Evolutionary conservation across 345 rosid species (phyloP).

Genomic region (Arabis alpina): DNA sequence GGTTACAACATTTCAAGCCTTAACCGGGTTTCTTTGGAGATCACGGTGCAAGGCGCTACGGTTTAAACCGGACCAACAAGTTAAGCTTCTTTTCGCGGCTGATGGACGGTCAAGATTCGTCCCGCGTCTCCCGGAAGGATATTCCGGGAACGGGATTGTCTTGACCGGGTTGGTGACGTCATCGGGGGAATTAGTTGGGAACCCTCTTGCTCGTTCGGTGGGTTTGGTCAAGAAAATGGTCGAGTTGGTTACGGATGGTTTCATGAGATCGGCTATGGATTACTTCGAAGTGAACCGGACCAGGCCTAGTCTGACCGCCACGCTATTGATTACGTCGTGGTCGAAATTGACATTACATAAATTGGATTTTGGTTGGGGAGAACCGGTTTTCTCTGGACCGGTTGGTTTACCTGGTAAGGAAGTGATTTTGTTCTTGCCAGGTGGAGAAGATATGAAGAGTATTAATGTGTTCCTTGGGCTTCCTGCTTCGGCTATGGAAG

Average conservation of each 20-base stretch:
- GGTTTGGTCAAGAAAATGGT: constrained; percentile 62
- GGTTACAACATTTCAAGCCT: constrained; percentile 75
- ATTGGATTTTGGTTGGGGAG: constrained; percentile 85
- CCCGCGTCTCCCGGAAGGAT: constrained; percentile 70
- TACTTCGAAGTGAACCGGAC: constrained; percentile 71
- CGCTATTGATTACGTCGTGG: constrained; percentile 80
- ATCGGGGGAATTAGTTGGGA: constrained; percentile 62
- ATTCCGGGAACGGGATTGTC: constrained; percentile 74
- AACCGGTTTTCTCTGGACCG: constrained; percentile 67
- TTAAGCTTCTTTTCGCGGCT: constrained; percentile 79
- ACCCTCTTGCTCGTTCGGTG: constrained; percentile 57
- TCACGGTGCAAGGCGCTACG: constrained; percentile 62
- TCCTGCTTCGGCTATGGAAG: constrained; percentile 73
- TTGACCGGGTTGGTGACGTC: constrained; percentile 58
- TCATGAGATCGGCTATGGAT: constrained; percentile 79
- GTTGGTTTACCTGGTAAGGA: constrained; percentile 80
- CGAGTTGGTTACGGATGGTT: constrained; percentile 59
- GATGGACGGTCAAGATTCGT: constrained; percentile 71
- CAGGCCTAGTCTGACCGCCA: constrained; percentile 69
- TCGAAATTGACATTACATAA: constrained; percentile 67
- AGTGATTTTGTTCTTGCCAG: constrained; percentile 71
- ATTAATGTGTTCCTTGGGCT: constrained; percentile 75
- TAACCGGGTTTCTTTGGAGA: constrained; percentile 81
- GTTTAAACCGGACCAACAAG: constrained; percentile 65
- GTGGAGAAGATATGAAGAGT: constrained; percentile 50